Evolutionary conservation across 345 rosid genomes (phyloP).

Genomic region (Populus tremula): DNA sequence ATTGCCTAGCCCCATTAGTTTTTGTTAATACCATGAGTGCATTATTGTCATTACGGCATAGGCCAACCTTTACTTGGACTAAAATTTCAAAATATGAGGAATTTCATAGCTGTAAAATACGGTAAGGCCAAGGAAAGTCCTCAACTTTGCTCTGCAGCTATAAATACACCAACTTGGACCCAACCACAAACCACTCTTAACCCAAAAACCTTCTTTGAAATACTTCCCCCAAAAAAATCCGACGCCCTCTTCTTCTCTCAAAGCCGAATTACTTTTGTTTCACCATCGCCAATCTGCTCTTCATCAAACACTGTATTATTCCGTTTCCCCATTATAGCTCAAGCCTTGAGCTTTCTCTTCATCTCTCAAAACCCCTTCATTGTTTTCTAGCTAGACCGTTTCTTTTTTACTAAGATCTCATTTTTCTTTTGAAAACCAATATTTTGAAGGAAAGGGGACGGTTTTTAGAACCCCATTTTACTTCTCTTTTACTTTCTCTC

Average conservation of each 20-base stretch:
- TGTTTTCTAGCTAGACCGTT: neutral
- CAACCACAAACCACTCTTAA: neutral
- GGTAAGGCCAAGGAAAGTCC: neutral
- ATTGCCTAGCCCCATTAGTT: no score
- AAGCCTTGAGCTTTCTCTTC: neutral
- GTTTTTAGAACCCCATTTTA: slow-evolving; percentile 23
- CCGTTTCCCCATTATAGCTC: neutral
- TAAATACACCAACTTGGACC: slow-evolving; percentile 33
- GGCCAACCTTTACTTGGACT: neutral
- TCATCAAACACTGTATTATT: neutral
- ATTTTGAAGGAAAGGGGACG: slow-evolving; percentile 25
- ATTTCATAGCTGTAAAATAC: slow-evolving; percentile 4
- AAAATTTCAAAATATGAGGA: neutral
- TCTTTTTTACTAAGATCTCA: neutral
- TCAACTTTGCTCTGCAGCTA: slow-evolving; percentile 26
- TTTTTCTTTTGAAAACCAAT: neutral
- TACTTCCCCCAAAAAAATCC: neutral
- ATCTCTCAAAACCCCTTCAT: neutral
- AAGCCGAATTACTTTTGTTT: neutral
- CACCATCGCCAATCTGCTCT: neutral
- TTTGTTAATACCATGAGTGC: neutral
- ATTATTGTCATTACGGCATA: neutral
- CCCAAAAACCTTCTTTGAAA: neutral
- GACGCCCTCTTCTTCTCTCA: neutral
- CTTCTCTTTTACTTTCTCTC: neutral